Evolutionary conservation across 129 eudicot species (phyloP).

Genomic region (Chrysanthemum makinoi): DNA sequence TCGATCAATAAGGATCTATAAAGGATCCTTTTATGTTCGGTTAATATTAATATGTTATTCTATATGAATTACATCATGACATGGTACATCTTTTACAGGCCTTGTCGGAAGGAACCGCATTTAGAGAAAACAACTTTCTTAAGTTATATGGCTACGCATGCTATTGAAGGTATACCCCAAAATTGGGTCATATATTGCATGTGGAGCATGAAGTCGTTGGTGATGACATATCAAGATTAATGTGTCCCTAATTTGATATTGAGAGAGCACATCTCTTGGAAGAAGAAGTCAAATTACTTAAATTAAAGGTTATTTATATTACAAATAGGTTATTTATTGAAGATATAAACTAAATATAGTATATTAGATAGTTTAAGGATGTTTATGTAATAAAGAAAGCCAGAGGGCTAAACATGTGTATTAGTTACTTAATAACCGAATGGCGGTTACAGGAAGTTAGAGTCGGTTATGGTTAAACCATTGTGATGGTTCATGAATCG

Average conservation of each 20-base stretch:
- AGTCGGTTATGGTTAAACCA: no score
- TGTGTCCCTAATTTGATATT: conserved; percentile 47
- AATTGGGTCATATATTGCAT: conserved; percentile 90
- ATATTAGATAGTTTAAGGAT: no score
- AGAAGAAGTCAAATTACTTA: conserved; percentile 73
- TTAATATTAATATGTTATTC: not conserved
- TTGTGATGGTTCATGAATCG: no score
- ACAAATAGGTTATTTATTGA: no score
- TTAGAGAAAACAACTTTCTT: conserved; percentile 95
- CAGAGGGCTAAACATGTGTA: no score
- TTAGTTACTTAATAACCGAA: no score
- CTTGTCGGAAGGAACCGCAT: conserved; percentile 97
- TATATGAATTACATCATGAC: conserved; percentile 10
- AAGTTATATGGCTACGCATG: conserved; percentile 96
- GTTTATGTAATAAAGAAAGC: no score
- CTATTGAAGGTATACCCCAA: conserved; percentile 90
- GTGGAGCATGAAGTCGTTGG: conserved; percentile 99
- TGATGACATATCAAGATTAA: conserved; percentile 59
- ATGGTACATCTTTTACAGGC: conserved; percentile 42
- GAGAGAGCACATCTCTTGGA: conserved; percentile 82
- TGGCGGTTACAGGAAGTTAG: no score
- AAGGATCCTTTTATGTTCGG: conserved; percentile 5
- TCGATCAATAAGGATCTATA: conserved; percentile 4
- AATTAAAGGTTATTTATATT: conserved; percentile 50
- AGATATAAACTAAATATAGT: no score